These are phyloP conservation scores for Lablab purpureus DNA, from an alignment of 306 rosid genomes.

Conservation along the genomic window DNA sequence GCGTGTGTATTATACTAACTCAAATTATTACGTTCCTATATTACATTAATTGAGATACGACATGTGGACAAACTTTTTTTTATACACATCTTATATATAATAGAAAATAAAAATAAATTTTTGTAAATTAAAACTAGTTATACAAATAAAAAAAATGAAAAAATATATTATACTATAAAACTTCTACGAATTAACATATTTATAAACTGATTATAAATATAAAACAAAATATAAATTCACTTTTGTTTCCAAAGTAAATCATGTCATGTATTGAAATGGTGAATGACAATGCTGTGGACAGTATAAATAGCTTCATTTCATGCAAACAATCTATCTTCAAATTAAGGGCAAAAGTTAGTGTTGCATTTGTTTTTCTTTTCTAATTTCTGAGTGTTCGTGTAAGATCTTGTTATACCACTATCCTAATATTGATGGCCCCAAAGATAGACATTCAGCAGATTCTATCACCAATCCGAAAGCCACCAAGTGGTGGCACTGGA, in stretches of 20 bases:
- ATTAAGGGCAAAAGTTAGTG: background rate
- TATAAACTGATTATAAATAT: no score
- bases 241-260: no score
- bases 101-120: no score
- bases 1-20: background rate
- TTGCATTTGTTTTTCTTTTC: background rate
- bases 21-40: background rate
- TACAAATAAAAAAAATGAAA: no score
- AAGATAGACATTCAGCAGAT: conserved; percentile 9
- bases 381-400: background rate
- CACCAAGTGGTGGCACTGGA: conserved; percentile 4
- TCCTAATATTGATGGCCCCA: conserved; percentile 13
- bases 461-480: background rate
- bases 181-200: no score
- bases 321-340: background rate
- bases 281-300: background rate
- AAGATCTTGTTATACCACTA: background rate
- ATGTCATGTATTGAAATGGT: background rate
- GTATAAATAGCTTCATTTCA: background rate
- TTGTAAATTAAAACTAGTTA: no score
- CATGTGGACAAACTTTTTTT: no score
- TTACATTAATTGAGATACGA: background rate
- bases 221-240: no score
- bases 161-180: no score
- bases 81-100: no score